phyloP scores from a whole-genome alignment of 1,139 yeast species.

The Geotrichum fermentans region DNA sequence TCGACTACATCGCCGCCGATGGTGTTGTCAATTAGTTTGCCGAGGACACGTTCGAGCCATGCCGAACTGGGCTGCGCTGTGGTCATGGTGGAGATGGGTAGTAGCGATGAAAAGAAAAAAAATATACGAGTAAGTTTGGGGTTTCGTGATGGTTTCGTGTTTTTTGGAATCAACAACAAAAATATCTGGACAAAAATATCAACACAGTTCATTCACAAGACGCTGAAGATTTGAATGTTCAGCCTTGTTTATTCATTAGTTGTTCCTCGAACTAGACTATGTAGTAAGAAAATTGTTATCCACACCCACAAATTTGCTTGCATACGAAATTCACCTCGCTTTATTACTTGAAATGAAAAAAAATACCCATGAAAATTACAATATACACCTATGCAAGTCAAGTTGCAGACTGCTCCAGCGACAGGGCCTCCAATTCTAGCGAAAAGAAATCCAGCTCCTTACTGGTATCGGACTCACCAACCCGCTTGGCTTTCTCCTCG shows the following conservation, averaged over 20 bases:
- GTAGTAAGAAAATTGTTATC: too few species aligned
- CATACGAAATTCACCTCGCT: too few species aligned
- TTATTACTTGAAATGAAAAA: too few species aligned
- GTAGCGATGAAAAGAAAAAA: background rate
- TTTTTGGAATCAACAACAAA: background rate
- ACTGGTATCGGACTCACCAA: background rate
- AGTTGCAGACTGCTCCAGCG: constrained; percentile 5
- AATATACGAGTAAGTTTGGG: background rate
- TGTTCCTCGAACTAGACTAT: too few species aligned
- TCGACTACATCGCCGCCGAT: constrained; percentile 16
- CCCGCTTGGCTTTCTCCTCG: background rate
- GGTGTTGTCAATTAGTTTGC: constrained; percentile 16
- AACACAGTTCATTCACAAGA: too few species aligned
- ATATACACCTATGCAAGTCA: too few species aligned
- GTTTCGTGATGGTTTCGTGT: constrained; percentile 6
- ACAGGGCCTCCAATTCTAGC: constrained; percentile 16
- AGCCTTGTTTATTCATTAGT: too few species aligned
- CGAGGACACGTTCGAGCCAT: constrained; percentile 16
- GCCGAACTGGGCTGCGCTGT: constrained; percentile 1
- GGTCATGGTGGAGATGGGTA: background rate
- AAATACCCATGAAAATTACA: too few species aligned
- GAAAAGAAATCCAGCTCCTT: constrained; percentile 15
- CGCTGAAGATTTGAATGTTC: too few species aligned
- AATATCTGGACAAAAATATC: background rate
- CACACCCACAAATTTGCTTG: too few species aligned